phyloP scores from a whole-genome alignment of 495 filamentous ascomycete genomes.

The Terfezia boudieri region DNA sequence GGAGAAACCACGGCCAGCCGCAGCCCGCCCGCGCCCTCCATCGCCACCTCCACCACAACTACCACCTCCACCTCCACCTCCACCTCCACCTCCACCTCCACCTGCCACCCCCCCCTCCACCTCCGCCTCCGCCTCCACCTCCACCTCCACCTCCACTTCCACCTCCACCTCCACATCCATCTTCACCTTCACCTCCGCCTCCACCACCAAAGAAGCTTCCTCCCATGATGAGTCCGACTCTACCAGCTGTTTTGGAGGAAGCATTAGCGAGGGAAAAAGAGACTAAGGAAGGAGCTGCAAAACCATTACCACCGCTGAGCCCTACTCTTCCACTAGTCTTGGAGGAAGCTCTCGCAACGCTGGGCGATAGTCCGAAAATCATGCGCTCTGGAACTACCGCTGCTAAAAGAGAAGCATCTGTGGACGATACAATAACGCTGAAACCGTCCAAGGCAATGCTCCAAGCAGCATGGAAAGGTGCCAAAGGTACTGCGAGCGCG shows the following conservation, averaged over 20 bases:
- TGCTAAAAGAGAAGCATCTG: neutral
- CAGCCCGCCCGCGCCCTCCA: neutral
- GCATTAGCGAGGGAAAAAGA: slow-evolving; percentile 11
- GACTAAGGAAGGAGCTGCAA: slow-evolving; percentile 9
- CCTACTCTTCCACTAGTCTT: neutral
- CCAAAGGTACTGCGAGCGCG: slow-evolving; percentile 3
- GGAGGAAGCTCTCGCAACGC: slow-evolving; percentile 4
- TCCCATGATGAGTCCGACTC: slow-evolving; percentile 16
- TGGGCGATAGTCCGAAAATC: slow-evolving; percentile 8
- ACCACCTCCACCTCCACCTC: slow-evolving; percentile 9
- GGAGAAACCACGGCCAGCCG: neutral
- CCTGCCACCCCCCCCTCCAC: too few relatives aligned
- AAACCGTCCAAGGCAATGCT: slow-evolving; percentile 1
- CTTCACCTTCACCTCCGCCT: slow-evolving; percentile 4
- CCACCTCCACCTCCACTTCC: slow-evolving; percentile 9
- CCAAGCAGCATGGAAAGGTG: neutral
- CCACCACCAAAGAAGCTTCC: slow-evolving; percentile 9
- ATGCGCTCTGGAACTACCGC: slow-evolving; percentile 5
- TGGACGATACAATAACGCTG: neutral
- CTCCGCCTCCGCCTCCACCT: slow-evolving; percentile 5
- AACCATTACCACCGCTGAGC: slow-evolving; percentile 10
- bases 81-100: slow-evolving; percentile 7
- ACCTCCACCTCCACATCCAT: slow-evolving; percentile 7
- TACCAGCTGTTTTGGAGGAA: slow-evolving; percentile 14
- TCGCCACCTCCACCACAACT: slow-evolving; percentile 6